Percentiles rank a stretch among this genome's conserved stretches.
Evolutionary conservation across 2,329 filamentous ascomycete species (phyloP).

Genomic region (Exophiala xenobiotica): DNA sequence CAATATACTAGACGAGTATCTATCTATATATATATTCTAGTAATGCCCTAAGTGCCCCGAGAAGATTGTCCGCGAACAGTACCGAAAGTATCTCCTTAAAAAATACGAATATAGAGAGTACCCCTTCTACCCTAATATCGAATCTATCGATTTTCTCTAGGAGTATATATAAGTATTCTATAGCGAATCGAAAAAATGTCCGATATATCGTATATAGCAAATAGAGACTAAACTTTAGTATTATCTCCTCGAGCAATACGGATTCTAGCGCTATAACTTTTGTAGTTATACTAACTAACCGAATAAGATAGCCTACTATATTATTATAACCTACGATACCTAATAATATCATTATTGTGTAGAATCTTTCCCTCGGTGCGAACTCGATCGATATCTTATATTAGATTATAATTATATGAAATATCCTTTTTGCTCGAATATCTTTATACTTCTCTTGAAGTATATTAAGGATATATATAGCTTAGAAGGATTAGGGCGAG

Average conservation of each 20-base stretch:
- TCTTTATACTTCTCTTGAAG: neutral
- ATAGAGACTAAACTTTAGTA: neutral
- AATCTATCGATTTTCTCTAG: neutral
- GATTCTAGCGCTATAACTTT: neutral
- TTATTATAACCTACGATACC: neutral
- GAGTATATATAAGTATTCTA: neutral
- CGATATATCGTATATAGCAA: neutral
- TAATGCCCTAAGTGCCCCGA: neutral
- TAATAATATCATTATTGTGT: neutral
- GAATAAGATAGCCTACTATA: neutral
- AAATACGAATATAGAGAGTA: neutral
- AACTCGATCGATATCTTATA: neutral
- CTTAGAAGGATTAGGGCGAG: neutral
- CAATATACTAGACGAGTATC: neutral
- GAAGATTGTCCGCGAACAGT: neutral
- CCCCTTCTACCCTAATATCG: neutral
- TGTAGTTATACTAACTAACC: neutral
- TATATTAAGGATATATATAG: neutral
- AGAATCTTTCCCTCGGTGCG: neutral
- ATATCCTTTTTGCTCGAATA: neutral
- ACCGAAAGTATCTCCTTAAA: neutral
- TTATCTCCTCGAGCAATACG: neutral
- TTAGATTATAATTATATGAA: neutral
- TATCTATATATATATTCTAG: neutral
- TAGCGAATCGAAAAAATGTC: neutral